Percentiles rank a stretch among this genome's conserved stretches.
phyloP scores from a whole-genome alignment of 2,329 filamentous ascomycete species.

The Sphaerostilbella broomeana region DNA sequence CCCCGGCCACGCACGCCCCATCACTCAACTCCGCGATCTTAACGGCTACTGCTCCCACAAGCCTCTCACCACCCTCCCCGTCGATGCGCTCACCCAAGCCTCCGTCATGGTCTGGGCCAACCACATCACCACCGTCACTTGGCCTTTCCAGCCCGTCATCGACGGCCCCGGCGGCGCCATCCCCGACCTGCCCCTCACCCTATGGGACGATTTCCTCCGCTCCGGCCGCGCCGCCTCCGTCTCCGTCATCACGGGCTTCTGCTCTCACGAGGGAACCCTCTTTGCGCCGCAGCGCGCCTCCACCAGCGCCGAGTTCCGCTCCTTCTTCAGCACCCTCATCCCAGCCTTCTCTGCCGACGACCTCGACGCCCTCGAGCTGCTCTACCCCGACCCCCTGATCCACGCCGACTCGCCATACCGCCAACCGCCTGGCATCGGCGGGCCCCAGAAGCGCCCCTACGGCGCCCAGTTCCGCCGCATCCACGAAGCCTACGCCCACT shows the following conservation, averaged over 20 bases:
- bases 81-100: conserved; percentile 44
- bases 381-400: conserved; percentile 56
- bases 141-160: conserved; percentile 65
- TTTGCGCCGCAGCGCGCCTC: conserved; percentile 51
- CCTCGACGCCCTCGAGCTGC: conserved; percentile 44
- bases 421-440: conserved; percentile 25
- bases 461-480: conserved; percentile 51
- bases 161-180: conserved; percentile 51
- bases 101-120: conserved; percentile 37
- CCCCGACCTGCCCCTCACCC: conserved; percentile 48
- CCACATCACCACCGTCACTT: conserved; percentile 40
- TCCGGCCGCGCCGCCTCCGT: conserved; percentile 33
- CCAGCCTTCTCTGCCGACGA: conserved; percentile 48
- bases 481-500: conserved; percentile 56
- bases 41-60: conserved; percentile 1
- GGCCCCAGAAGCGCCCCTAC: conserved; percentile 21
- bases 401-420: conserved; percentile 34
- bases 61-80: conserved; percentile 38
- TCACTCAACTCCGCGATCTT: conserved; percentile 41
- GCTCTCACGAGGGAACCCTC: conserved; percentile 60
- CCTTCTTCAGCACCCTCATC: conserved; percentile 57
- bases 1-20: conserved; percentile 49
- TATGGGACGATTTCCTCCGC: conserved; percentile 48
- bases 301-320: conserved; percentile 45
- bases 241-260: conserved; percentile 60